phyloP scores from a whole-genome alignment of 208 protist species.

The Strigomonas culicis region DNA sequence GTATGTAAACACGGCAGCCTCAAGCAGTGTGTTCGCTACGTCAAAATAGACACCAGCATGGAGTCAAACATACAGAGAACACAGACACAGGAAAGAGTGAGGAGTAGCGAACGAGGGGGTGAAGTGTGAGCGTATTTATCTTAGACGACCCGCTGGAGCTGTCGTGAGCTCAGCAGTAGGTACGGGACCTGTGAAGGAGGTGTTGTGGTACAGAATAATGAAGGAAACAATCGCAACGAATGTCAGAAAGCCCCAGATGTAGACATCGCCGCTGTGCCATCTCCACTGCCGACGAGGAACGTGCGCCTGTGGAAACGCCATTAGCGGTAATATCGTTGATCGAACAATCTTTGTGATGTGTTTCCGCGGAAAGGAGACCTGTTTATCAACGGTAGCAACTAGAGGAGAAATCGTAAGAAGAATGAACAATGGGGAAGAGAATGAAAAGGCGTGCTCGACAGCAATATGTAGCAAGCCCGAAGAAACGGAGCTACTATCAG shows the following conservation, averaged over 20 bases:
- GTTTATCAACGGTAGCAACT: no score
- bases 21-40: neutral
- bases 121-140: neutral
- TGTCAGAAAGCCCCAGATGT: slow-evolving; percentile 9
- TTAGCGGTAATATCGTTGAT: slow-evolving; percentile 1
- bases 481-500: no score
- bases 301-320: neutral
- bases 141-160: neutral
- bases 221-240: slow-evolving; percentile 4
- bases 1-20: no score
- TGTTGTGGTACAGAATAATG: slow-evolving; percentile 9
- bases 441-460: neutral
- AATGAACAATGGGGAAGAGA: neutral
- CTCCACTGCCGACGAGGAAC: neutral
- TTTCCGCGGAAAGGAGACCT: no score
- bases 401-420: neutral
- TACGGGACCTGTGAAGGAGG: slow-evolving; percentile 1
- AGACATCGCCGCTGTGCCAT: slow-evolving; percentile 1
- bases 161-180: neutral
- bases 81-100: no score
- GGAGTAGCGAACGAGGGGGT: no score
- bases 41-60: no score
- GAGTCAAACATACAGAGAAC: no score
- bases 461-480: no score
- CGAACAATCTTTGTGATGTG: no score